Evolutionary conservation across 371 early-diverging fungal genomes (phyloP).

Genomic region (Mortierella sp.): DNA sequence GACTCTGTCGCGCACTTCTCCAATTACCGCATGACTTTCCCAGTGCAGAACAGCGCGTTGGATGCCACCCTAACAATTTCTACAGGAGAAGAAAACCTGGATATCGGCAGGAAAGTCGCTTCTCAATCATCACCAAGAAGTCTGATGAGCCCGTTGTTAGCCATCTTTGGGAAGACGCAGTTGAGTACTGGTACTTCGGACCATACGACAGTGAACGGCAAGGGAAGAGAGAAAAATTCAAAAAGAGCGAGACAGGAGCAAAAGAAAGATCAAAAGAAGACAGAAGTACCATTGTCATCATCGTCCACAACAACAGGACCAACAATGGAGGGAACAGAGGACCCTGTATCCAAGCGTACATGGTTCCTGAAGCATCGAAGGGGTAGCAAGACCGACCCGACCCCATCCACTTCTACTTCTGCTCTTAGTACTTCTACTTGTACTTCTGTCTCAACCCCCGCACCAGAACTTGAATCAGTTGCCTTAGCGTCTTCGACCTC

Average conservation of each 20-base stretch:
- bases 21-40: slow-evolving; percentile 12
- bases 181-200: background rate
- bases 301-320: no score
- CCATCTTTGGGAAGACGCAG: slow-evolving; percentile 20
- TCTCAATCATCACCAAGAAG: background rate
- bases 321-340: no score
- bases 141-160: slow-evolving; percentile 15
- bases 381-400: background rate
- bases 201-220: background rate
- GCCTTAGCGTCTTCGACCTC: background rate
- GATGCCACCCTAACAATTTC: no score
- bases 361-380: background rate
- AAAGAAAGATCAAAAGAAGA: no score
- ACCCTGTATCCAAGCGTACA: background rate
- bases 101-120: background rate
- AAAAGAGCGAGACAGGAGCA: no score
- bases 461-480: background rate
- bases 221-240: no score
- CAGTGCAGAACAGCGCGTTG: background rate
- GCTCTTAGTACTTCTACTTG: background rate
- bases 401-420: background rate
- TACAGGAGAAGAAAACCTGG: no score
- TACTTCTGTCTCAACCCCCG: background rate
- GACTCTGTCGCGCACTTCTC: slow-evolving; percentile 14
- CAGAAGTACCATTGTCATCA: no score